phyloP scores from a whole-genome alignment of 2,329 filamentous ascomycete genomes.

The Exserohilum turcica region DNA sequence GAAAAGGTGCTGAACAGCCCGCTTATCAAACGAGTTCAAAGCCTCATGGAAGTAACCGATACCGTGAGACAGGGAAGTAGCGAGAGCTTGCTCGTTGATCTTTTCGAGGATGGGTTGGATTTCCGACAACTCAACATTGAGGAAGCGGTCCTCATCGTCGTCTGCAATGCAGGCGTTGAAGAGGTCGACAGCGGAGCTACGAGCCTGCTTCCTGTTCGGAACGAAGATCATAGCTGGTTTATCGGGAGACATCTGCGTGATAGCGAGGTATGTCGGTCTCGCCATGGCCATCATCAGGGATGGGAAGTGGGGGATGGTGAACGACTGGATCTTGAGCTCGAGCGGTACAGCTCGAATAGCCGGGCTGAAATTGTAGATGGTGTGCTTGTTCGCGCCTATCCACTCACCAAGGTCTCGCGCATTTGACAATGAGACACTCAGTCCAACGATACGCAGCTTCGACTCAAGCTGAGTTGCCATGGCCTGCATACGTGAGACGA shows the following conservation, averaged over 20 bases:
- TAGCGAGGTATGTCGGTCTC: constrained; percentile 86
- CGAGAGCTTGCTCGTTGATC: constrained; percentile 83
- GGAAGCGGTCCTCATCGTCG: constrained; percentile 90
- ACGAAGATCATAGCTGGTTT: constrained; percentile 93
- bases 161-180: constrained; percentile 86
- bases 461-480: constrained; percentile 88
- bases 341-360: constrained; percentile 86
- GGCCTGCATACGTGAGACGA: constrained; percentile 97
- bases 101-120: constrained; percentile 80
- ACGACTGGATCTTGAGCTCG: constrained; percentile 93
- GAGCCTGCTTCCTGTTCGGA: constrained; percentile 89
- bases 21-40: constrained; percentile 83
- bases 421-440: constrained; percentile 91
- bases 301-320: constrained; percentile 93
- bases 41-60: constrained; percentile 98
- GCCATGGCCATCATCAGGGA: constrained; percentile 99
- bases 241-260: constrained; percentile 83
- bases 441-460: constrained; percentile 81
- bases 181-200: constrained; percentile 83
- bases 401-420: constrained; percentile 94
- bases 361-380: constrained; percentile 98
- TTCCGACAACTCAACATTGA: constrained; percentile 82
- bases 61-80: constrained; percentile 88
- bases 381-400: constrained; percentile 97
- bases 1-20: constrained; percentile 91